Evolutionary conservation across 208 protist species (phyloP).

Genomic region (Leishmania martiniquensis): DNA sequence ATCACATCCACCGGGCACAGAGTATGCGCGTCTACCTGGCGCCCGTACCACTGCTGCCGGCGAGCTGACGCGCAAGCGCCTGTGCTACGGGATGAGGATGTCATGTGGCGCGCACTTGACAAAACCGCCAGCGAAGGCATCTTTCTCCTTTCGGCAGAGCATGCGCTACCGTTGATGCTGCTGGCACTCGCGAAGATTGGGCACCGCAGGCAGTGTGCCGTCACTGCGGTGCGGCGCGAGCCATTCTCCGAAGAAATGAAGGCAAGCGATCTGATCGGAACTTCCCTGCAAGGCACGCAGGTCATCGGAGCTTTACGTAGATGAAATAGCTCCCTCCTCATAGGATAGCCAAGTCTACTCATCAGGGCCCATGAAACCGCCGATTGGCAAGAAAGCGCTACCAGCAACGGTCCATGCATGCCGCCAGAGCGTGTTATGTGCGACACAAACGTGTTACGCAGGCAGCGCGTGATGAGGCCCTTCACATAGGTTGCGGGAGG

Average conservation of each 20-base stretch:
- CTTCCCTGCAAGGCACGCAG: neutral
- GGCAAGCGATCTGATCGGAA: neutral
- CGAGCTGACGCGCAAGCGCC: neutral
- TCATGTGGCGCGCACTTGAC: neutral
- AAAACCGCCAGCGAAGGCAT: neutral
- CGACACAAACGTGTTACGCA: neutral
- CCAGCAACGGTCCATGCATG: neutral
- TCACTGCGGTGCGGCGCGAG: neutral
- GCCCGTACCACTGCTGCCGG: slow-evolving; percentile 30
- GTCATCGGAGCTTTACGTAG: neutral
- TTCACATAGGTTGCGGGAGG: neutral
- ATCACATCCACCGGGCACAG: slow-evolving; percentile 27
- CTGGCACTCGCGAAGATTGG: neutral
- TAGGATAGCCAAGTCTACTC: neutral
- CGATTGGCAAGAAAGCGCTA: neutral
- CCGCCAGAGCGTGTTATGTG: neutral
- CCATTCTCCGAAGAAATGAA: neutral
- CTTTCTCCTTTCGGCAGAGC: neutral
- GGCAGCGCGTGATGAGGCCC: neutral
- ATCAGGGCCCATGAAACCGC: neutral
- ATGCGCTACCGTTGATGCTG: neutral
- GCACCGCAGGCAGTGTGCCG: neutral
- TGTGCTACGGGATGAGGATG: neutral
- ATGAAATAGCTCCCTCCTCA: neutral
- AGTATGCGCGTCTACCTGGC: slow-evolving; percentile 20